Conservation (phyloP, 1,284 basidiomycete species). For the Peniophora sp. region DNA sequence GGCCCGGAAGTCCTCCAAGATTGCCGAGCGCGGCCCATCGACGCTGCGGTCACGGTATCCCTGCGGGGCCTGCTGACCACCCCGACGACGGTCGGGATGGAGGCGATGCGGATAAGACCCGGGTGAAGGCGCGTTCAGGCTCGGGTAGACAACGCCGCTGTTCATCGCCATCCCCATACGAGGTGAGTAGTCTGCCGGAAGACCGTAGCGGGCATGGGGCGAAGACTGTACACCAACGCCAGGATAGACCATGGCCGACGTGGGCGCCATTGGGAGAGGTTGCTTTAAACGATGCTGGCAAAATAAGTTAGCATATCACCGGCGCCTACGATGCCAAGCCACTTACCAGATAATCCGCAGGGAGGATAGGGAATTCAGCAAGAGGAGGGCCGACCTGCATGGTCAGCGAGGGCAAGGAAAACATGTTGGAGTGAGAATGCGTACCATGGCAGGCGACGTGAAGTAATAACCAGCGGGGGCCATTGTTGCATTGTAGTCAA, state of each 20-base stretch:
- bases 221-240: constrained; percentile 28
- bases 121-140: constrained; percentile 25
- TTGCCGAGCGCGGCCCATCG: constrained; percentile 48
- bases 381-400: constrained; percentile 25
- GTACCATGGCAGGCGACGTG: constrained; percentile 51
- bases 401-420: constrained; percentile 45
- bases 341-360: constrained; percentile 36
- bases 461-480: constrained; percentile 55
- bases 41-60: background rate
- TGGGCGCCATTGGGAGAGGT: constrained; percentile 31
- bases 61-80: constrained; percentile 18
- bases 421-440: constrained; percentile 32
- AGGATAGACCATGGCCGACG: constrained; percentile 29
- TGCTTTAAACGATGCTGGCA: constrained; percentile 42
- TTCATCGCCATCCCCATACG: constrained; percentile 41
- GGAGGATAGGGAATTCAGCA: constrained; percentile 27
- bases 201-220: constrained; percentile 35
- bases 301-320: constrained; percentile 6
- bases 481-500: constrained; percentile 42
- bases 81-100: constrained; percentile 15
- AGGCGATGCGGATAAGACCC: constrained; percentile 35
- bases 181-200: constrained; percentile 33
- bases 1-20: constrained; percentile 81
- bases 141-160: constrained; percentile 32
- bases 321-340: background rate